These are phyloP conservation scores for Aspergillus pseudotamarii DNA, from an alignment of 2,329 filamentous ascomycete species.

Conservation along the genomic window DNA sequence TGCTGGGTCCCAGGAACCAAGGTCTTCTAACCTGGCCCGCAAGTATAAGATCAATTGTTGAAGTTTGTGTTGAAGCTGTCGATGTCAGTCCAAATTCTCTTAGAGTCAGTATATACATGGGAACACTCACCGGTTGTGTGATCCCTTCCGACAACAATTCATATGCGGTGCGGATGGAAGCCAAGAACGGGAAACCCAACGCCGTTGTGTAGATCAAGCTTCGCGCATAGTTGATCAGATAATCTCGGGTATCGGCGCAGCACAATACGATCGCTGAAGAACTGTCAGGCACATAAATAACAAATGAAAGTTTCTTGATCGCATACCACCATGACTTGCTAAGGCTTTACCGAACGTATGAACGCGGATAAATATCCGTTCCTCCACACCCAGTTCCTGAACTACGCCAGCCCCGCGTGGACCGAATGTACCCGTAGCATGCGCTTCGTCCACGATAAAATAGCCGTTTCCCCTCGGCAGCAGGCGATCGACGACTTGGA, in stretches of 20 bases:
- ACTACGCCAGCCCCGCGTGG: conserved; percentile 54
- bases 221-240: conserved; percentile 76
- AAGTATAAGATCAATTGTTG: conserved; percentile 52
- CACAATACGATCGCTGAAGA: conserved; percentile 63
- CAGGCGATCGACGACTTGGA: conserved; percentile 57
- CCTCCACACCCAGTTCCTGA: conserved; percentile 52
- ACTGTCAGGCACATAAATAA: conserved; percentile 19
- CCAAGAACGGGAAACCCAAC: conserved; percentile 63
- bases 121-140: conserved; percentile 47
- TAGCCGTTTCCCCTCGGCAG: conserved; percentile 61
- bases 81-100: not conserved
- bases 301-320: not conserved
- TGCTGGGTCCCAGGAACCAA: conserved; percentile 33
- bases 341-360: conserved; percentile 60
- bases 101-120: not conserved
- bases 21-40: conserved; percentile 45
- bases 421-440: conserved; percentile 56
- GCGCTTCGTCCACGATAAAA: conserved; percentile 61
- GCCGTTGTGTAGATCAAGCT: conserved; percentile 75
- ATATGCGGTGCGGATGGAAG: conserved; percentile 61
- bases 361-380: conserved; percentile 52
- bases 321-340: conserved; percentile 67
- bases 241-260: conserved; percentile 60
- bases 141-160: conserved; percentile 56
- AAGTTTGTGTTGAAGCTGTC: conserved; percentile 48